Evolutionary conservation across 768 basidiomycete genomes (phyloP), one percentile per base, ranked within the genome.

Genomic region (Pluteus cervinus): DNA sequence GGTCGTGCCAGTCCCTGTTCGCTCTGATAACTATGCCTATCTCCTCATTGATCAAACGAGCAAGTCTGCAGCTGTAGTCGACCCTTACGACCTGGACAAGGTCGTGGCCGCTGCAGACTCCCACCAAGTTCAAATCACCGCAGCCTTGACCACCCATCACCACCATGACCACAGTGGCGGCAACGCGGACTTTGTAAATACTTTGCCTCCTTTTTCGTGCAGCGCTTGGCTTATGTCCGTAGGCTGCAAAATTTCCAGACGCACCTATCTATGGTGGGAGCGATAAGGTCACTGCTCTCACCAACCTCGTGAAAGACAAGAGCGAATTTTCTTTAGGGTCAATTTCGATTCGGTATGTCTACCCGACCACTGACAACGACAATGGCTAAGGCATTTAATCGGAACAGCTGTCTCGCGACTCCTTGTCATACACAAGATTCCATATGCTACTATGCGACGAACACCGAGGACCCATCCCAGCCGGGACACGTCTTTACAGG

Each of bases 351-450:
- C n/a, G n/a, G n/a, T n/a, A n/a, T n/a, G n/a, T n/a, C n/a, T n/a
- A n/a, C n/a, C n/a, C n/a, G n/a, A n/a, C n/a, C n/a, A n/a, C n/a
- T n/a, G n/a, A n/a, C n/a, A n/a, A 25, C 15, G 24, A 3, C 21
- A 29, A 14, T n/a, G n/a, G 25, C 30, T 24, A 44, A 32, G 29
- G 18, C 24, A 16, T 29, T 50, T 38, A 48, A 29, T 40, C 40
- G 32, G 31, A 31, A 10, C 43, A 86, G 87, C 56, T 88, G 85
- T 58, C 62, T 91, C 16, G 81, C 86, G 17, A 92, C 88, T 1
- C 88, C 91, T 1, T 93, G 91, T 61, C 94, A 97, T 58, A 98
- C 94, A 3, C 86, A 87, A 55, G 94, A 97, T 61, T 96, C 93
- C 11, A 93, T 94, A 49, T 96, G 87, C 67, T 98, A 80, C 67